Evolutionary conservation across 2,329 filamentous ascomycete species (phyloP).

Genomic region (Colletotrichum phormii): DNA sequence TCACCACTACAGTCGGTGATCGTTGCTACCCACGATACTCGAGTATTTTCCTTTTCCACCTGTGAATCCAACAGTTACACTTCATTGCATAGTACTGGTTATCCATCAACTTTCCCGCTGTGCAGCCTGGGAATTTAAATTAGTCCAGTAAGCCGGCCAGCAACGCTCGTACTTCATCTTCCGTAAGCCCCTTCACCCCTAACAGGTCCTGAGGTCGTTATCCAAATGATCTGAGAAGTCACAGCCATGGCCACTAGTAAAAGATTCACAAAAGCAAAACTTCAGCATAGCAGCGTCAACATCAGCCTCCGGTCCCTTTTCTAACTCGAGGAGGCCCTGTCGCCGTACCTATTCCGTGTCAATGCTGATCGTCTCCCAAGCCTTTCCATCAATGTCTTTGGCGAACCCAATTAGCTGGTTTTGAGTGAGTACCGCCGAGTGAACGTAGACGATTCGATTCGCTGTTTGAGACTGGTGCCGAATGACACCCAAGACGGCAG

Average conservation of each 20-base stretch:
- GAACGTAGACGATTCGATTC: background rate
- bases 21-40: no score
- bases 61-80: no score
- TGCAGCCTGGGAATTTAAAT: no score
- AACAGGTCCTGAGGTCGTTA: background rate
- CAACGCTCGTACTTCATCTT: background rate
- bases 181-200: background rate
- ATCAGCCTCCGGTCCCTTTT: background rate
- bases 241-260: background rate
- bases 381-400: background rate
- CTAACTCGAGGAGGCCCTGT: background rate
- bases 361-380: background rate
- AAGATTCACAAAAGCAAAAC: background rate
- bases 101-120: background rate
- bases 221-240: background rate
- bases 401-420: background rate
- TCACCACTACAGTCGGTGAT: no score
- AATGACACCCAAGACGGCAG: constrained; percentile 53
- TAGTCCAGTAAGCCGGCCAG: background rate
- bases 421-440: background rate
- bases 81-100: no score
- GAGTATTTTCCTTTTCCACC: no score
- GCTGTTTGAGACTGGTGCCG: background rate
- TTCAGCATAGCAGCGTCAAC: background rate
- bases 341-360: background rate